phyloP scores from a whole-genome alignment of 148 eudicot genomes.

The Camellia japonica region DNA sequence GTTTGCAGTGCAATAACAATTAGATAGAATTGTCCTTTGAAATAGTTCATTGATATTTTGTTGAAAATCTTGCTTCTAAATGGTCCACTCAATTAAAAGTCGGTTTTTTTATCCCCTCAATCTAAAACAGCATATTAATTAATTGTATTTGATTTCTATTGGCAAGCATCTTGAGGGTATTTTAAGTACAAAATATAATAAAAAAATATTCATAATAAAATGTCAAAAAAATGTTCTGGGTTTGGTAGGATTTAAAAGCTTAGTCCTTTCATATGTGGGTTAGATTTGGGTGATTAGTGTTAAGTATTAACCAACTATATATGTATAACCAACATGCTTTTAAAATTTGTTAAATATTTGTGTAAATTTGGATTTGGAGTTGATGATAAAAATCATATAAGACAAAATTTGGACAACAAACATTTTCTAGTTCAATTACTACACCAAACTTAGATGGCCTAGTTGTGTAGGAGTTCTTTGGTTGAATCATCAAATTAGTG shows the following conservation, averaged over 20 bases:
- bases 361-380: no score
- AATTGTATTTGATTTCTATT: background rate
- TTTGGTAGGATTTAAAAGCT: background rate
- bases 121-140: background rate
- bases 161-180: background rate
- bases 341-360: background rate
- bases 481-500: no score
- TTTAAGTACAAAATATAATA: background rate
- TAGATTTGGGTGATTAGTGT: background rate
- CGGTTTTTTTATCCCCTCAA: background rate
- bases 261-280: background rate
- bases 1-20: no score
- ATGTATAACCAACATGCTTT: background rate
- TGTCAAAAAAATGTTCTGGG: background rate
- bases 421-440: no score
- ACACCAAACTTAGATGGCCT: no score
- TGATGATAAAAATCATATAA: no score
- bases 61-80: background rate
- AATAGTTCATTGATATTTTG: background rate
- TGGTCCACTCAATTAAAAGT: background rate
- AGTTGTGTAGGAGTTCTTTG: no score
- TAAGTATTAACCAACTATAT: background rate
- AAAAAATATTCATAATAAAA: background rate
- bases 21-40: no score
- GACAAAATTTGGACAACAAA: no score